phyloP scores from a whole-genome alignment of 805 yeast genomes.

The Schizosaccharomyces pombe region DNA sequence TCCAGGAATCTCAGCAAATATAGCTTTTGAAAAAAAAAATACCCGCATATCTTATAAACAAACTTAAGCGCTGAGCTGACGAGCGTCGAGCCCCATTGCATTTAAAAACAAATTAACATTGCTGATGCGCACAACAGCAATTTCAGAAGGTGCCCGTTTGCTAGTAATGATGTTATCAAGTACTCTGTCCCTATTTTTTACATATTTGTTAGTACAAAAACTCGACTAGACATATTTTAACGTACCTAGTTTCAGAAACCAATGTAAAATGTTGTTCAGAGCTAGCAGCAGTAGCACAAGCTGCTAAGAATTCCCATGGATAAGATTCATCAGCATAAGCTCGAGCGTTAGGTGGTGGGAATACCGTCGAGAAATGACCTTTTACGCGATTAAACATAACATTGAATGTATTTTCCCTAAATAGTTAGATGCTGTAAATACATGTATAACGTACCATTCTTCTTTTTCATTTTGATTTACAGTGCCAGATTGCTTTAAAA shows the following conservation, averaged over 20 bases:
- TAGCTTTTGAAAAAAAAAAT: too few species aligned
- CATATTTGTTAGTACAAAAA: too few species aligned
- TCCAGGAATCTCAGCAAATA: too few species aligned
- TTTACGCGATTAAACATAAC: constrained; percentile 57
- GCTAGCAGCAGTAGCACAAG: constrained; percentile 75
- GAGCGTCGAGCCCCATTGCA: constrained; percentile 83
- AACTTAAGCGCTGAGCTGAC: constrained; percentile 18
- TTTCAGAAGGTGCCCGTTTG: constrained; percentile 31
- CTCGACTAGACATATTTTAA: too few species aligned
- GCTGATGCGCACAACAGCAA: constrained; percentile 35
- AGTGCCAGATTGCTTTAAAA: constrained; percentile 42
- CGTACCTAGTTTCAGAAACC: constrained; percentile 79
- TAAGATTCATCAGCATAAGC: constrained; percentile 41
- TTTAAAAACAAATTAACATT: constrained; percentile 80
- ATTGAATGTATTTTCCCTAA: constrained; percentile 66
- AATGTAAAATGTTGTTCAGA: constrained; percentile 71
- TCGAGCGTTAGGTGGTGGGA: constrained; percentile 35
- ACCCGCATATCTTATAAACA: too few species aligned
- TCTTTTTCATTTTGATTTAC: constrained; percentile 29
- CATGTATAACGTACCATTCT: constrained; percentile 13
- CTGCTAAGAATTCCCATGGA: constrained; percentile 92
- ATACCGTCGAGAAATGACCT: constrained; percentile 49
- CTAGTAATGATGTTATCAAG: constrained; percentile 70
- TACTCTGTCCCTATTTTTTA: constrained; percentile 81
- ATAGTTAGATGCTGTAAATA: too few species aligned